These are phyloP conservation scores for Ophiostoma piceae DNA, from an alignment of 2,329 filamentous ascomycete genomes.

Conservation along the genomic window DNA sequence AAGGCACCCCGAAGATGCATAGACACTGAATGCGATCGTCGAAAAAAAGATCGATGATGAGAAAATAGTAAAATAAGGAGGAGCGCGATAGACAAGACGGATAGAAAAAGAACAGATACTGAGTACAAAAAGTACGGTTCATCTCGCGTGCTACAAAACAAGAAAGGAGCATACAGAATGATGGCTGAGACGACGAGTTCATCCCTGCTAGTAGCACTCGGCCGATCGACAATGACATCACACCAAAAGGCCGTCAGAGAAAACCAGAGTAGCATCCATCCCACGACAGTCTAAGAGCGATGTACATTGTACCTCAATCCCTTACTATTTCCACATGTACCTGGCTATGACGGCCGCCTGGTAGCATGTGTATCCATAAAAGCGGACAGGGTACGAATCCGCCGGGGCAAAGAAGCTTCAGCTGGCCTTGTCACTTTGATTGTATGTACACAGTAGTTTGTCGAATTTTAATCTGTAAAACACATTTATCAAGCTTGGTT, in stretches of 20 bases:
- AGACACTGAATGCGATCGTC: background rate
- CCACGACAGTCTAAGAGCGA: background rate
- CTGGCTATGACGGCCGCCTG: background rate
- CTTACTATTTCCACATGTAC: background rate
- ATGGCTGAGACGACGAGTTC: background rate
- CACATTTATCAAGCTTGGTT: too few species aligned
- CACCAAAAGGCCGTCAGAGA: background rate
- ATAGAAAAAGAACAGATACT: background rate
- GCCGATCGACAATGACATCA: slow-evolving; percentile 14
- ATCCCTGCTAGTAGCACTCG: background rate
- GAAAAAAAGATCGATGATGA: background rate
- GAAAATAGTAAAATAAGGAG: background rate
- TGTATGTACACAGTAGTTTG: too few species aligned
- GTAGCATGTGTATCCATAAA: background rate
- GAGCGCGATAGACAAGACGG: background rate
- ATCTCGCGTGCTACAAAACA: slow-evolving; percentile 2
- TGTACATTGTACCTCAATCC: too few species aligned
- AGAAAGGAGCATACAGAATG: background rate
- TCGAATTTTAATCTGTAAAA: background rate
- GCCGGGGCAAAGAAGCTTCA: background rate
- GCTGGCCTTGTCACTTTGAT: background rate
- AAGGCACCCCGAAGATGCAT: background rate
- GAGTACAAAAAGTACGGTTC: background rate
- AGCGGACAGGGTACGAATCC: background rate
- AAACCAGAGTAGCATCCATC: background rate